Evolutionary conservation across 306 rosid species (phyloP).

Genomic region (Crataegus laevigata): DNA sequence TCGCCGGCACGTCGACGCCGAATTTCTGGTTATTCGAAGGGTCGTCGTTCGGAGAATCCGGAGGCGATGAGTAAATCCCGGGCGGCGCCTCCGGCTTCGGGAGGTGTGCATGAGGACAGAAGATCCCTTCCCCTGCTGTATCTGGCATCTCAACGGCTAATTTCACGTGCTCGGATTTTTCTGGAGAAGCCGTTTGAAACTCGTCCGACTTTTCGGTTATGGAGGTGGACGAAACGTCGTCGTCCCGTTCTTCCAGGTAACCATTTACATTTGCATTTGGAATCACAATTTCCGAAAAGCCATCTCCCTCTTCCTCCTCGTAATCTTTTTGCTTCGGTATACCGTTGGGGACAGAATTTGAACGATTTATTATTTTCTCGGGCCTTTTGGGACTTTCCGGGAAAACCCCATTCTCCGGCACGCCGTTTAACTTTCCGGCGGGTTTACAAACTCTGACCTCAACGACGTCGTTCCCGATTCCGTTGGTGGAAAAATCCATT

Average conservation of each 20-base stretch:
- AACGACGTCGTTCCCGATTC: background rate
- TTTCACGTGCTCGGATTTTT: constrained; percentile 3
- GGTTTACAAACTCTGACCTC: background rate
- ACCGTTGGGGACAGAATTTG: background rate
- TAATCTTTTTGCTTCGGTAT: background rate
- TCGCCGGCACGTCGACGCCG: constrained; percentile 39
- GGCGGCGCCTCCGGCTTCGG: constrained; percentile 72
- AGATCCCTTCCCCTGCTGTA: background rate
- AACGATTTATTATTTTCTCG: background rate
- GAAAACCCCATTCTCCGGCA: background rate
- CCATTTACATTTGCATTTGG: background rate
- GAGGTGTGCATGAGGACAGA: constrained; percentile 55
- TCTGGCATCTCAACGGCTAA: background rate
- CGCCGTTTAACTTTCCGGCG: background rate
- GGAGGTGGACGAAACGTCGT: background rate
- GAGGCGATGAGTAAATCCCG: constrained; percentile 7
- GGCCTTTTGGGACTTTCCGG: background rate
- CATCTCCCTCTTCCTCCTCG: background rate
- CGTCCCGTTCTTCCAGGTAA: background rate
- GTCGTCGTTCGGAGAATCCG: constrained; percentile 1
- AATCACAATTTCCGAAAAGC: background rate
- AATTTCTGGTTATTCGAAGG: background rate
- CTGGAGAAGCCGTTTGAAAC: background rate
- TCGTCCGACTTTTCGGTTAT: background rate
- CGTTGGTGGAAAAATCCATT: constrained; percentile 6